These are phyloP conservation scores for Pezicula radicicola DNA, from an alignment of 2,329 filamentous ascomycete species.

Conservation along the genomic window DNA sequence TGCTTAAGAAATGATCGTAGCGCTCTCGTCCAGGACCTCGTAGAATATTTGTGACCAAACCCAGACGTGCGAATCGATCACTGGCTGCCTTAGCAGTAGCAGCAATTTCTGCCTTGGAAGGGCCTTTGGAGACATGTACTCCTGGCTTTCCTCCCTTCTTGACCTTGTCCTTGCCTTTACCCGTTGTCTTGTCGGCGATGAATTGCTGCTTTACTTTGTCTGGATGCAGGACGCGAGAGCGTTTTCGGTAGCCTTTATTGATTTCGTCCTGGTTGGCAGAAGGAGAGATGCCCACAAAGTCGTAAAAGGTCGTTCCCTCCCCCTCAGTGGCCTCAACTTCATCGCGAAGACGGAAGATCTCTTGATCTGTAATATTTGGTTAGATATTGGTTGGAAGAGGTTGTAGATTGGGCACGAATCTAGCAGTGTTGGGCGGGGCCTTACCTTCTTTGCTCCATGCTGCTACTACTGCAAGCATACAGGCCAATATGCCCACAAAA, in stretches of 20 bases:
- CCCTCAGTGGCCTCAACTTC: conserved; percentile 78
- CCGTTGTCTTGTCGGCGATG: conserved; percentile 60
- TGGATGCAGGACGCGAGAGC: conserved; percentile 78
- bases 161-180: conserved; percentile 48
- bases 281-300: conserved; percentile 76
- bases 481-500: conserved; percentile 25
- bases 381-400: conserved; percentile 8
- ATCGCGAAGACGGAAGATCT: conserved; percentile 94
- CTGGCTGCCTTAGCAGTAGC: conserved; percentile 76
- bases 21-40: conserved; percentile 76
- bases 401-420: not conserved
- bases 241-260: conserved; percentile 91
- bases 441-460: conserved; percentile 35
- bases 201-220: conserved; percentile 93
- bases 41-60: conserved; percentile 82
- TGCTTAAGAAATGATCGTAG: conserved; percentile 90
- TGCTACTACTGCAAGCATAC: conserved; percentile 23
- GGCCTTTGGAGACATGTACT: conserved; percentile 66
- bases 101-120: conserved; percentile 71
- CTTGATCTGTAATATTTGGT: conserved; percentile 66
- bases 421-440: conserved; percentile 8
- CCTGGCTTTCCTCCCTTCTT: conserved; percentile 55
- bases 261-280: conserved; percentile 82
- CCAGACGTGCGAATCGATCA: conserved; percentile 79
- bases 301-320: conserved; percentile 82